Evolutionary conservation across 2,329 filamentous ascomycete species (phyloP).

Genomic region (Scortechinia acanthostroma): DNA sequence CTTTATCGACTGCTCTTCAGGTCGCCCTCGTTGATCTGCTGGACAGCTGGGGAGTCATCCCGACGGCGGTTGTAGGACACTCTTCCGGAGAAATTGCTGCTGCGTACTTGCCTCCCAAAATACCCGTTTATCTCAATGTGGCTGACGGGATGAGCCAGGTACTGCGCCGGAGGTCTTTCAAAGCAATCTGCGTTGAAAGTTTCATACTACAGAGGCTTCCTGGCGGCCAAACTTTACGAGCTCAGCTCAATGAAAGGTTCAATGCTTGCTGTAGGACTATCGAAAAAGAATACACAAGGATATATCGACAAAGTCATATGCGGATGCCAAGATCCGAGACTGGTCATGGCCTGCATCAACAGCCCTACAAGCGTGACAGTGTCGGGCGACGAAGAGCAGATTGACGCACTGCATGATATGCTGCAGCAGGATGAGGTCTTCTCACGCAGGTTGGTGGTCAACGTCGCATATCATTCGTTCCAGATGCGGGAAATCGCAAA

Average conservation of each 20-base stretch:
- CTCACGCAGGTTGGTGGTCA: slow-evolving; percentile 12
- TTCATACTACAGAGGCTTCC: slow-evolving; percentile 11
- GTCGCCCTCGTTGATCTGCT: slow-evolving; percentile 15
- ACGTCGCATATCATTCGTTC: slow-evolving; percentile 11
- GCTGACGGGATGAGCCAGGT: background rate
- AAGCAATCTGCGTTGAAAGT: slow-evolving; percentile 8
- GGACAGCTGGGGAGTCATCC: slow-evolving; percentile 7
- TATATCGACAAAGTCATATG: background rate
- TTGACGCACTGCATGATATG: background rate
- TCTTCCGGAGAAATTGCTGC: slow-evolving; percentile 19
- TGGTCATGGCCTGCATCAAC: background rate
- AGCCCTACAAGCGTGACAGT: background rate
- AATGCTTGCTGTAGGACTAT: background rate
- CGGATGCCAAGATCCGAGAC: background rate
- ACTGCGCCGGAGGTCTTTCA: slow-evolving; percentile 11
- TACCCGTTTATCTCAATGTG: background rate
- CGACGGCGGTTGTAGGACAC: slow-evolving; percentile 14
- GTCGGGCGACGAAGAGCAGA: background rate
- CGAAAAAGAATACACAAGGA: background rate
- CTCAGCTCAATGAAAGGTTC: background rate
- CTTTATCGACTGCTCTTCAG: slow-evolving; percentile 13
- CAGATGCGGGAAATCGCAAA: background rate
- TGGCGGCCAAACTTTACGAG: background rate
- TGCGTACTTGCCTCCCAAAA: slow-evolving; percentile 11
- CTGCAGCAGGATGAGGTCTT: background rate